Percentiles rank a stretch among this genome's conserved stretches.
Conservation (phyloP, 2,329 filamentous ascomycete species). For the Byssoonygena ceratinophila region DNA sequence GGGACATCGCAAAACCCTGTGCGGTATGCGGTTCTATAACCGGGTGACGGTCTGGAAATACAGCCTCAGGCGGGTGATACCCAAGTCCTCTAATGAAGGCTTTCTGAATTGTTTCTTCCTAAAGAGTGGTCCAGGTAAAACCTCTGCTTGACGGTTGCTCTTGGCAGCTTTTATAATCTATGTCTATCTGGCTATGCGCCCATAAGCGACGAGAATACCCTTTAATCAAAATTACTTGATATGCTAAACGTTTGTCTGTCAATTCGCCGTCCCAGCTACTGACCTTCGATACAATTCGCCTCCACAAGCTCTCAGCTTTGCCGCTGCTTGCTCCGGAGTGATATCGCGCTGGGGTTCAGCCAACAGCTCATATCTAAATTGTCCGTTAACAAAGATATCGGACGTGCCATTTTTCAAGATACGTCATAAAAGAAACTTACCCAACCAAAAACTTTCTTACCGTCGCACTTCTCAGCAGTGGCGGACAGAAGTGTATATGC, state of each 20-base stretch:
- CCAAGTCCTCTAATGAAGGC: neutral
- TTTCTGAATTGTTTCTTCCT: neutral
- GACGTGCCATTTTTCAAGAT: neutral
- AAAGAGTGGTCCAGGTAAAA: neutral
- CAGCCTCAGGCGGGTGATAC: neutral
- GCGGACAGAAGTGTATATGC: conserved; percentile 97
- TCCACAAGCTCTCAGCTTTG: conserved; percentile 61
- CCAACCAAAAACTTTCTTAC: conserved; percentile 95
- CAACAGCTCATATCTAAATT: conserved; percentile 68
- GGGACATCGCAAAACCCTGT: no score
- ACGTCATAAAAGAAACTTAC: conserved; percentile 25
- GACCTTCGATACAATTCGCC: conserved; percentile 74
- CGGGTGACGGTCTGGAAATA: neutral
- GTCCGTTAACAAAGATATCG: conserved; percentile 12
- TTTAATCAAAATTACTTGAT: neutral
- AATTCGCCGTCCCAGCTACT: conserved; percentile 24
- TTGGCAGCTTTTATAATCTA: neutral
- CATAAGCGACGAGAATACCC: neutral
- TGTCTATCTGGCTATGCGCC: neutral
- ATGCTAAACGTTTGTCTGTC: neutral
- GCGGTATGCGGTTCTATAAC: no score
- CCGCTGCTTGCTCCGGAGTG: conserved; percentile 88
- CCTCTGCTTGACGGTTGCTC: neutral
- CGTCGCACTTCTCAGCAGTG: conserved; percentile 79
- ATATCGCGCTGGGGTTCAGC: conserved; percentile 97